These are phyloP conservation scores for Ceratocystis variospora DNA, from an alignment of 2,329 filamentous ascomycete species.

Conservation along the genomic window DNA sequence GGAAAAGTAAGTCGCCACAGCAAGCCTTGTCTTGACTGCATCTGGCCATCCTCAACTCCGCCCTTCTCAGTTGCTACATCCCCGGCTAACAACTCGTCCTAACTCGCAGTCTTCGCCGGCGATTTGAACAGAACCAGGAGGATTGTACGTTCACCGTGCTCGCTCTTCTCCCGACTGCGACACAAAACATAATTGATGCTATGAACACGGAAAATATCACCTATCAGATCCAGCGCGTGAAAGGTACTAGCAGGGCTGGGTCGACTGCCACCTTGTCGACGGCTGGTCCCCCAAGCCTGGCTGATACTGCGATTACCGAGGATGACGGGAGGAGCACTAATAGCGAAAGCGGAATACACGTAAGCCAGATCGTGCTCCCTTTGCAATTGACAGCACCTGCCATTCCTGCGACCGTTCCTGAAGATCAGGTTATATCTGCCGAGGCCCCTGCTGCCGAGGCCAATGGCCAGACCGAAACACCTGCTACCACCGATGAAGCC, in stretches of 20 bases:
- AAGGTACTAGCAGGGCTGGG: slow-evolving; percentile 48
- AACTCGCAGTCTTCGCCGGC: slow-evolving; percentile 60
- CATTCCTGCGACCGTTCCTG: slow-evolving; percentile 19
- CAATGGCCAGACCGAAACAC: not conserved
- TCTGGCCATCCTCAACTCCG: too few species aligned
- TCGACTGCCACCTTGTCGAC: slow-evolving; percentile 42
- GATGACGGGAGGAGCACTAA: slow-evolving; percentile 69
- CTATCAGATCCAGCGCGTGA: slow-evolving; percentile 87
- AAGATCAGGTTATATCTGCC: slow-evolving; percentile 24
- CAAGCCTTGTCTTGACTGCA: not conserved
- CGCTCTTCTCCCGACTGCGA: slow-evolving; percentile 83
- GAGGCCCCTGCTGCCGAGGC: not conserved
- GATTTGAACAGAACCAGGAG: slow-evolving; percentile 97
- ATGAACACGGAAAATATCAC: slow-evolving; percentile 88
- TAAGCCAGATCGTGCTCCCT: slow-evolving; percentile 57
- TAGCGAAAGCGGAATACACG: slow-evolving; percentile 71
- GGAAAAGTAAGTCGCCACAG: slow-evolving; percentile 56
- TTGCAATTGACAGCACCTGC: slow-evolving; percentile 31
- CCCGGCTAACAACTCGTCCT: slow-evolving; percentile 8
- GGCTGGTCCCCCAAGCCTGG: slow-evolving; percentile 44
- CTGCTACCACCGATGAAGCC: not conserved
- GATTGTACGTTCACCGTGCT: slow-evolving; percentile 97
- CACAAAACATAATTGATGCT: slow-evolving; percentile 73
- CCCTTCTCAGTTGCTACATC: too few species aligned
- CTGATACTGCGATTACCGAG: slow-evolving; percentile 61